phyloP scores from a whole-genome alignment of 2,329 filamentous ascomycete genomes.

The Xylaria sp. region DNA sequence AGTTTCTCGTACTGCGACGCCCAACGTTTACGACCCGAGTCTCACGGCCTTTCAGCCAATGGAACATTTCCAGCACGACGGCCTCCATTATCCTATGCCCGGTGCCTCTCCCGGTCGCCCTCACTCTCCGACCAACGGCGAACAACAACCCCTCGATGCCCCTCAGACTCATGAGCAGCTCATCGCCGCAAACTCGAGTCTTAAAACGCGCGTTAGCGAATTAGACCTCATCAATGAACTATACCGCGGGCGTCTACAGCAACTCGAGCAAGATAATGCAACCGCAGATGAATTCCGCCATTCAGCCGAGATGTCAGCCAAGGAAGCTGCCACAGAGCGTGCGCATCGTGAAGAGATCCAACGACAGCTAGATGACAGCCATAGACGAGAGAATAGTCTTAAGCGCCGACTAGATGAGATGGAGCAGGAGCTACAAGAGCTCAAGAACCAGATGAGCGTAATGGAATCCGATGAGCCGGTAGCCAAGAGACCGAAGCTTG shows the following conservation, averaged over 20 bases:
- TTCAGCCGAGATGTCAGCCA: constrained; percentile 63
- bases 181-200: constrained; percentile 79
- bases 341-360: constrained; percentile 63
- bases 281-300: constrained; percentile 65
- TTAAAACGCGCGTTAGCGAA: constrained; percentile 96
- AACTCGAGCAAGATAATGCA: constrained; percentile 81
- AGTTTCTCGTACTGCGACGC: constrained; percentile 81
- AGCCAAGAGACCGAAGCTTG: constrained; percentile 46
- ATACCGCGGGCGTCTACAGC: constrained; percentile 79
- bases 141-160: constrained; percentile 73
- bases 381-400: constrained; percentile 81
- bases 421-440: constrained; percentile 64
- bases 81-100: constrained; percentile 63
- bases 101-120: constrained; percentile 64
- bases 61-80: constrained; percentile 71
- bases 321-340: constrained; percentile 67
- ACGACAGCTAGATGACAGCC: constrained; percentile 77
- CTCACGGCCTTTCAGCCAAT: constrained; percentile 85
- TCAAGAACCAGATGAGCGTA: constrained; percentile 46
- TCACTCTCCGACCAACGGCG: constrained; percentile 63
- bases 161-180: constrained; percentile 85
- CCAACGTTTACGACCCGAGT: constrained; percentile 78
- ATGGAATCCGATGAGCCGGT: constrained; percentile 44
- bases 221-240: constrained; percentile 93
- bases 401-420: constrained; percentile 86